Evolutionary conservation across 371 early-diverging fungal species (phyloP).

Genomic region (Syncephalastrum monosporum): DNA sequence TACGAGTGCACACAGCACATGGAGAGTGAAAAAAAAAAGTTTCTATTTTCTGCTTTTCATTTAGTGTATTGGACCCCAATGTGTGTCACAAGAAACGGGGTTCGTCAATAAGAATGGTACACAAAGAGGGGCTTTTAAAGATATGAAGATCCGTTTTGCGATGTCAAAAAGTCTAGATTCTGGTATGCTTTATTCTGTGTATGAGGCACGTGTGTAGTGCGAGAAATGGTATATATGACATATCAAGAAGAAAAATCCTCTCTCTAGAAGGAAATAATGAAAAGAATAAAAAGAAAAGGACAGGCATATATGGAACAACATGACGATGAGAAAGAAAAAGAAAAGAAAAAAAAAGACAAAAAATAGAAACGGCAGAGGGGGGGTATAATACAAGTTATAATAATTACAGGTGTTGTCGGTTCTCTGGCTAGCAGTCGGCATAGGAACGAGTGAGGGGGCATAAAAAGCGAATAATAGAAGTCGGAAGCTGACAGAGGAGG

Average conservation of each 20-base stretch:
- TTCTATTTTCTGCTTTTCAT: too few relatives aligned
- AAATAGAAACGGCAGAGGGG: conserved; percentile 11
- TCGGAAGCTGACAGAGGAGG: conserved; percentile 1
- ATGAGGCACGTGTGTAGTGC: neutral
- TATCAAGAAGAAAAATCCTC: neutral
- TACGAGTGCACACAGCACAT: too few relatives aligned
- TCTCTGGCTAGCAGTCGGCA: neutral
- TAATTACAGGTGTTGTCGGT: conserved; percentile 2
- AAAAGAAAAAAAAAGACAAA: conserved; percentile 1
- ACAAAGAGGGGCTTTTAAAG: too few relatives aligned
- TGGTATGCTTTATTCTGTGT: conserved; percentile 5
- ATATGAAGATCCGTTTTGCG: too few relatives aligned
- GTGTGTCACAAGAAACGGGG: too few relatives aligned
- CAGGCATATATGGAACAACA: conserved; percentile 1
- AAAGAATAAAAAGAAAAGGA: conserved; percentile 5
- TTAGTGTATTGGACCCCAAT: too few relatives aligned
- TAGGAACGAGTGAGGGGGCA: neutral
- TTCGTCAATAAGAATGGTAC: too few relatives aligned
- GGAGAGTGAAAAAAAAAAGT: too few relatives aligned
- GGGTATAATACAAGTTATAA: conserved; percentile 4
- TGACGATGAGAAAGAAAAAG: conserved; percentile 3
- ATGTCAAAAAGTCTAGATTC: neutral
- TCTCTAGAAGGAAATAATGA: conserved; percentile 1
- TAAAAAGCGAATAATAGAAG: neutral
- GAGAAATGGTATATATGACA: conserved; percentile 1